A percentile compares a stretch with the other conserved stretches of the same genome.
These are phyloP conservation scores for Nepenthes mirabilis DNA, from an alignment of 148 eudicot genomes.

Conservation along the genomic window DNA sequence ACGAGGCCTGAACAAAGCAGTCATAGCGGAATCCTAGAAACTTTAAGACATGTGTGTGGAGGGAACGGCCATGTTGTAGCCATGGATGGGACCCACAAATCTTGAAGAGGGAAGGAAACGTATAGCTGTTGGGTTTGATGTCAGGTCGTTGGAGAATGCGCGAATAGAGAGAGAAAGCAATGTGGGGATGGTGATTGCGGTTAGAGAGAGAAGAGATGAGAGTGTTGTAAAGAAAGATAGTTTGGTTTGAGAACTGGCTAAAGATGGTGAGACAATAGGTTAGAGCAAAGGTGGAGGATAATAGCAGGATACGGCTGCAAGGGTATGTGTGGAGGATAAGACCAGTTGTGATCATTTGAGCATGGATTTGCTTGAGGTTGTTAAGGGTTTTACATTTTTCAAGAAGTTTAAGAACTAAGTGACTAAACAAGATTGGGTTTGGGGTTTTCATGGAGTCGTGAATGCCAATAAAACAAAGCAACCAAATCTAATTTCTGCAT, in stretches of 20 bases:
- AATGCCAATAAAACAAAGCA: too few relatives aligned
- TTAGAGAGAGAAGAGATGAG: slow-evolving; percentile 24
- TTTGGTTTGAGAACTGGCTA: slow-evolving; percentile 16
- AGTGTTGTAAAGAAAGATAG: slow-evolving; percentile 30
- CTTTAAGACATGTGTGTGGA: slow-evolving; percentile 31
- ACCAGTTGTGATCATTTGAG: slow-evolving; percentile 36
- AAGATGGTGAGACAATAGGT: slow-evolving; percentile 28
- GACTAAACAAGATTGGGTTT: slow-evolving; percentile 10
- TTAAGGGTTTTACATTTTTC: slow-evolving; percentile 23
- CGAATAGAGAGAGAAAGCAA: slow-evolving; percentile 21
- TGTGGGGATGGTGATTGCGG: slow-evolving; percentile 2
- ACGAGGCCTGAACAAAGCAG: slow-evolving; percentile 29
- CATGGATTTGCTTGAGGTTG: slow-evolving; percentile 24
- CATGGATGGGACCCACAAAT: slow-evolving; percentile 27
- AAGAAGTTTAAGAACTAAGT: slow-evolving; percentile 19
- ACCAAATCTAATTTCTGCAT: too few relatives aligned
- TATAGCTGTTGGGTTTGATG: slow-evolving; percentile 25
- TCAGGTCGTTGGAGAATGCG: slow-evolving; percentile 11
- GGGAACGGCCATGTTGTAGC: slow-evolving; percentile 23
- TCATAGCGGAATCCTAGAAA: slow-evolving; percentile 21
- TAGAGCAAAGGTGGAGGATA: slow-evolving; percentile 19
- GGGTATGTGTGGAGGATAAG: slow-evolving; percentile 40
- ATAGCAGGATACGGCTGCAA: slow-evolving; percentile 21
- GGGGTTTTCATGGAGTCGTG: slow-evolving; percentile 9
- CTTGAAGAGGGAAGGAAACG: slow-evolving; percentile 42